Percentiles rank a stretch among this genome's conserved stretches.
Evolutionary conservation across 768 basidiomycete genomes (phyloP).

Genomic region (Suillus subaureus): DNA sequence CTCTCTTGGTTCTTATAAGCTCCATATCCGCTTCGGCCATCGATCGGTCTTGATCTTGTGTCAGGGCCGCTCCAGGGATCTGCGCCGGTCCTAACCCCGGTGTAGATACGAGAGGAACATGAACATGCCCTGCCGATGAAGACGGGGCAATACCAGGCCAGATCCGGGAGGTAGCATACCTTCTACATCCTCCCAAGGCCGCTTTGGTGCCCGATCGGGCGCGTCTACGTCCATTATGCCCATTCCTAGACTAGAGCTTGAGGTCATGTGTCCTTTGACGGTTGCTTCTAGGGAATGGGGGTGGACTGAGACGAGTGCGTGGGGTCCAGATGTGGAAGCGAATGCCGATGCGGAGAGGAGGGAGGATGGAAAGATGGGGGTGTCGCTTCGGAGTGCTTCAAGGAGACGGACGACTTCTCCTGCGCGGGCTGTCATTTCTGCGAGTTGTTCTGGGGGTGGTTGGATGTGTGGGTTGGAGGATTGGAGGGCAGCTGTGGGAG

Average conservation of each 20-base stretch:
- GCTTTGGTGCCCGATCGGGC: slow-evolving; percentile 71
- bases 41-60: slow-evolving; percentile 44
- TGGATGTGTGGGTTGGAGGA: slow-evolving; percentile 48
- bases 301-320: slow-evolving; percentile 14
- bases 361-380: slow-evolving; percentile 17
- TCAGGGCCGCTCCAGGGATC: slow-evolving; percentile 8
- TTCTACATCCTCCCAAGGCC: slow-evolving; percentile 75
- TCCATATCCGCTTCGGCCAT: slow-evolving; percentile 87
- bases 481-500: slow-evolving; percentile 30
- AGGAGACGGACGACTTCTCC: slow-evolving; percentile 66
- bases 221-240: slow-evolving; percentile 28
- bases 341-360: slow-evolving; percentile 15
- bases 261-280: not conserved
- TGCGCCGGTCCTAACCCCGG: not conserved
- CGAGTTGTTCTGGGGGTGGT: slow-evolving; percentile 62
- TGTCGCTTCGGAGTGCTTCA: slow-evolving; percentile 39
- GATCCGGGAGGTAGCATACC: slow-evolving; percentile 23
- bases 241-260: slow-evolving; percentile 6
- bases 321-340: slow-evolving; percentile 9
- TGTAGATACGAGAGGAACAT: not conserved
- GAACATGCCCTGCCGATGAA: not conserved
- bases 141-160: not conserved
- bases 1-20: slow-evolving; percentile 78
- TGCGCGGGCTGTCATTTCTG: slow-evolving; percentile 72
- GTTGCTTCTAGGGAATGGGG: slow-evolving; percentile 1